Conservation (phyloP, 768 basidiomycete species). For the Hypholoma fasciculare region DNA sequence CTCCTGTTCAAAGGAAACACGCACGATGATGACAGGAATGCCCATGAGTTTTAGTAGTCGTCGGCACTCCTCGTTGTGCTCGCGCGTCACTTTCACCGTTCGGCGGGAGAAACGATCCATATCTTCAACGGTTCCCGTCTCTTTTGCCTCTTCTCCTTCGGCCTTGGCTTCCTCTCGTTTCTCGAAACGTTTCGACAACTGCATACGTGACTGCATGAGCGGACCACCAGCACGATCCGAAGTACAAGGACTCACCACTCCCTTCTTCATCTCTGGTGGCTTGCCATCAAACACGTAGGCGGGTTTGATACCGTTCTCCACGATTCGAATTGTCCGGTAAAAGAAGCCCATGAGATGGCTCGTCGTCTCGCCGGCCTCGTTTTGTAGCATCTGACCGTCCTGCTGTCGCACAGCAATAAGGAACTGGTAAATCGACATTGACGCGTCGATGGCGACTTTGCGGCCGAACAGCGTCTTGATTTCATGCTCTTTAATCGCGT, state of each 20-base stretch:
- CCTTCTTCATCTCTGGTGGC: constrained; percentile 95
- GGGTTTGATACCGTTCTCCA: constrained; percentile 98
- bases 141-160: constrained; percentile 94
- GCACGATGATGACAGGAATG: constrained; percentile 89
- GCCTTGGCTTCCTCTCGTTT: constrained; percentile 91
- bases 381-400: constrained; percentile 95
- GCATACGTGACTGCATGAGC: constrained; percentile 14
- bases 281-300: constrained; percentile 98
- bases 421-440: constrained; percentile 97
- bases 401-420: constrained; percentile 95
- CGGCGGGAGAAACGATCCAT: constrained; percentile 87
- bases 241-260: constrained; percentile 68
- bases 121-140: constrained; percentile 91
- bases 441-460: constrained; percentile 98
- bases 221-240: background rate
- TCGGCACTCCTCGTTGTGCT: constrained; percentile 96
- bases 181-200: constrained; percentile 98
- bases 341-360: constrained; percentile 99
- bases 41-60: constrained; percentile 91
- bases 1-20: constrained; percentile 21
- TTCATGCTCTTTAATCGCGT: constrained; percentile 86
- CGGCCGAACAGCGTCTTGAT: constrained; percentile 98
- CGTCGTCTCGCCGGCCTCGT: constrained; percentile 97
- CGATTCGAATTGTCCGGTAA: constrained; percentile 95
- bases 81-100: constrained; percentile 91